A percentile compares a stretch with the other conserved stretches of the same genome.
Evolutionary conservation across 331 rosid genomes (phyloP).

Genomic region (Cydonia oblonga): DNA sequence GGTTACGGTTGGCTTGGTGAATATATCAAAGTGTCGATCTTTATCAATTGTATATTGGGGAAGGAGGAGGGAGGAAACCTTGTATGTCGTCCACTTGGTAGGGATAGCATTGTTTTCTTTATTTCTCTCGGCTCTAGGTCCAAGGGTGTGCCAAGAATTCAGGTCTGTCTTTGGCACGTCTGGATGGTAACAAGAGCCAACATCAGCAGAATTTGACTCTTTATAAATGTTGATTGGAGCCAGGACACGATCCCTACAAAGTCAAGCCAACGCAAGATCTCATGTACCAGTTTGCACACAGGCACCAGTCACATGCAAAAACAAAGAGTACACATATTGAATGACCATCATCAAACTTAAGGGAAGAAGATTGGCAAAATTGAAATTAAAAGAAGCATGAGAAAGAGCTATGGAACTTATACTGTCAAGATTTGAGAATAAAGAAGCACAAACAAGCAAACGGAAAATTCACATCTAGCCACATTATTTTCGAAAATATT

Average conservation of each 20-base stretch:
- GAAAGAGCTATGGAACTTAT: background rate
- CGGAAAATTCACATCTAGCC: background rate
- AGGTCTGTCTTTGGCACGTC: slow-evolving; percentile 24
- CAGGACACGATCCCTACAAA: slow-evolving; percentile 32
- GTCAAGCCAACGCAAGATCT: background rate
- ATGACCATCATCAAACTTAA: background rate
- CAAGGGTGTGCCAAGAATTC: slow-evolving; percentile 59
- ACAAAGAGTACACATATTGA: background rate
- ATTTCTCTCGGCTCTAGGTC: slow-evolving; percentile 74
- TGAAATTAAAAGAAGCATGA: background rate
- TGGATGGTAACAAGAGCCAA: slow-evolving; percentile 20
- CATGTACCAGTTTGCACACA: background rate
- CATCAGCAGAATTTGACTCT: slow-evolving; percentile 37
- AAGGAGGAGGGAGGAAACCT: slow-evolving; percentile 27
- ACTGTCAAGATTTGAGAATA: background rate
- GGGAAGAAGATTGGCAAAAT: background rate
- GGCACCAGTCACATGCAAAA: background rate
- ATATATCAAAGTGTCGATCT: background rate
- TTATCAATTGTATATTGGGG: background rate
- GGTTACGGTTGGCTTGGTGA: background rate
- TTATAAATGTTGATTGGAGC: slow-evolving; percentile 51
- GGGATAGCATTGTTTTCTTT: slow-evolving; percentile 77
- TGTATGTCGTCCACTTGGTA: slow-evolving; percentile 64
- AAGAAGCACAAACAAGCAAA: background rate
- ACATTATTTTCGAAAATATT: background rate